Base-by-base conservation (phyloP, 768 basidiomycete species). In the Trametes punicea region DNA sequence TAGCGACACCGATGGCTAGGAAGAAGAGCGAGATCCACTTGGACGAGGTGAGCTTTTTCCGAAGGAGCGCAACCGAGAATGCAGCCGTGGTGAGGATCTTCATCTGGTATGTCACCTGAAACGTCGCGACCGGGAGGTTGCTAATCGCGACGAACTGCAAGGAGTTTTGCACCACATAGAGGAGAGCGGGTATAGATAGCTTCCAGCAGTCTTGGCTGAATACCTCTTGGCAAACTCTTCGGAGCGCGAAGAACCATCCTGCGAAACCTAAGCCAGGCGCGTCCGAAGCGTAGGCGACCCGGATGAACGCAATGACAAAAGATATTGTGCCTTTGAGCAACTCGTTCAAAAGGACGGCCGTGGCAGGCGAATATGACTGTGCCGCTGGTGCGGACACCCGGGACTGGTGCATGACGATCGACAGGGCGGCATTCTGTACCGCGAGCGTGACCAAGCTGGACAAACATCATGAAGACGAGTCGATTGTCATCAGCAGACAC, bases 321-420 rank as follows among this genome's bases (percentile, higher is more conserved):
- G 96, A 98, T 73, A 99, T 96, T 25, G 83, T 76, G 52, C 94
- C 92, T 69, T 99, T 99, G 55, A 98, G 77, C 30, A 98, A 74
- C 74, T 99, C 97, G 72, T 94, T 96, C 63, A 98, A 75, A 29
- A 99, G 81, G 25, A 99, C 94, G 21, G 97, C 97, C 0, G 92
- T 81, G 1, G 96, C 94, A 1, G 97, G 93, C 0, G 92, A 97
- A 72, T 99, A 99, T 1, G 90, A 76, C 29, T 88, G 78, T 38
- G 86, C 76, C 2, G 88, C 75, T 7, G 92, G 83, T 0, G 82
- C 89, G 2, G 90, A 89, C 55, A 93, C 87, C 57, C 97, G 84
- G n/a, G 97, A 98, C 73, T 98, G 92, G 76, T 98, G 94, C 91
- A 99, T 96, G 62, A 98, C 91, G 67, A 99, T 93, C 50, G 94